Percentiles rank a stretch among this genome's conserved stretches.
Evolutionary conservation across 2,329 filamentous ascomycete genomes (phyloP).

Genomic region (Lanzia echinophila): DNA sequence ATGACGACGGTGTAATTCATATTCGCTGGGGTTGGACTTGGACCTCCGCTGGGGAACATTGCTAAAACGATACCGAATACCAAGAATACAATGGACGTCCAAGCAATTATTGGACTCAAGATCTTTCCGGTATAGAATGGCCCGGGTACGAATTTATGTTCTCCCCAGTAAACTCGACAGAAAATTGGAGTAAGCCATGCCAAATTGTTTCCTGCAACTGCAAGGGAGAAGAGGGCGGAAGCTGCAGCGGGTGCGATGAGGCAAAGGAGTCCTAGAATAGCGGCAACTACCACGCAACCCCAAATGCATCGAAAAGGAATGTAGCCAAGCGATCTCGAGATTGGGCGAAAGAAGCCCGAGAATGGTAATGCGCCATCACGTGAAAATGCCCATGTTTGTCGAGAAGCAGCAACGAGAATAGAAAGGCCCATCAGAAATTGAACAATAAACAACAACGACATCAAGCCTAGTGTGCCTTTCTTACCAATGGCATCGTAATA

Average conservation of each 20-base stretch:
- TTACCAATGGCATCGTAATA: constrained; percentile 56
- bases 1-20: constrained; percentile 63
- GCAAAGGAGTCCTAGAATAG: constrained; percentile 49
- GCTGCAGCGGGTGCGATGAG: constrained; percentile 52
- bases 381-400: constrained; percentile 58
- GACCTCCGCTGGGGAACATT: constrained; percentile 53
- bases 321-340: constrained; percentile 44
- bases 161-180: constrained; percentile 51
- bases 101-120: constrained; percentile 46
- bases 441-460: constrained; percentile 52
- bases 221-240: constrained; percentile 51
- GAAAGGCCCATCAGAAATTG: constrained; percentile 57
- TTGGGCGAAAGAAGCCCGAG: constrained; percentile 48
- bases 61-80: constrained; percentile 47
- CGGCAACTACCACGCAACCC: constrained; percentile 44
- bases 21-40: constrained; percentile 40
- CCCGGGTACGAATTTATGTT: constrained; percentile 49
- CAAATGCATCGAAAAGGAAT: constrained; percentile 52
- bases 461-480: constrained; percentile 50
- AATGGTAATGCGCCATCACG: constrained; percentile 57
- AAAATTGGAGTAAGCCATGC: constrained; percentile 55
- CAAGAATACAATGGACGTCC: constrained; percentile 47
- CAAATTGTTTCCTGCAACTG: constrained; percentile 54
- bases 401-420: constrained; percentile 50
- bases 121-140: constrained; percentile 50